Base-by-base conservation (phyloP, 2,329 filamentous ascomycete genomes). In the Zasmidium cellare region DNA sequence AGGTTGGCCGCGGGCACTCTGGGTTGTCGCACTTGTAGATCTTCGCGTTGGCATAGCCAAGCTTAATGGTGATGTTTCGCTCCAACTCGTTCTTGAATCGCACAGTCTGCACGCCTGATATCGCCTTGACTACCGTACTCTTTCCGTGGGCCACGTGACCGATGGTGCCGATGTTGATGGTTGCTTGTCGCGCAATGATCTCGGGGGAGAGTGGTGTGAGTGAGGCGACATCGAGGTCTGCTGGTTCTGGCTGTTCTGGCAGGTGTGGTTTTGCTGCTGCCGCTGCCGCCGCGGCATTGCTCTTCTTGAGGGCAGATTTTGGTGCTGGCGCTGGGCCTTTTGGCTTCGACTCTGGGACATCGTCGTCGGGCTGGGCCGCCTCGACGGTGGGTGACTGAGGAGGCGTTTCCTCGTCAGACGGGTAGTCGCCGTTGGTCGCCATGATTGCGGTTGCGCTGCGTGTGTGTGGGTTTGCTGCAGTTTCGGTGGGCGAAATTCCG, bases 101-200 rank as follows among this genome's bases (percentile, higher is more conserved):
- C 73, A 99, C 94, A 18, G 94, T 99, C 84, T 99, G 94, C 64
- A 99, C 94, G 63, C 94, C 94, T 1, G 94, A 97, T 71, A 99
- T 97, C 71, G 94, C 94, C 84, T 99, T 99, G 71, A 99, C 94
- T 51, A 99, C 94, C 20, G 94, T 99, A 61, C 91, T 96, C 90
- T 99, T 99, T 82, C 94, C 94, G 82, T 99, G 94, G 85, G 99
- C 94, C 79, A 99, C 94, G 83, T 99, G 94, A 71, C 94, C 94
- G 80, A 99, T 99, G 70, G 94, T 99, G 77, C 94, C 94, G 74
- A 99, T 94, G 82, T 99, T 99, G 67, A 99, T 97, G 56, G 94
- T 99, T 56, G 94, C 94, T 84, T 99, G 94, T 71, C 94, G 86
- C 61, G 92, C 91, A 73, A 99, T 99, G 74, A 99, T 97, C 76